A percentile compares a stretch with the other conserved stretches of the same genome.
Conservation (phyloP, 345 rosid species). For the Brassica napus region Da-Ae NC_063450.1:28953001-28953500, state of each 20-base stretch:
- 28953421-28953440: background rate
- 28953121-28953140: conserved; percentile 41
- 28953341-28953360: background rate
- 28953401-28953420: too few species aligned
- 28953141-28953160: background rate
- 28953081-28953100: conserved; percentile 16
- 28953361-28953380: background rate
- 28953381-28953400: too few species aligned
- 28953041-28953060: conserved; percentile 48
- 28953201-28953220: background rate
- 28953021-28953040: conserved; percentile 65
- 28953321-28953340: conserved; percentile 8
- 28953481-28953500: background rate
- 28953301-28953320: background rate
- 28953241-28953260: background rate
- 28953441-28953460: background rate
- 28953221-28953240: background rate
- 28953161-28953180: conserved; percentile 3
- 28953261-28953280: conserved; percentile 3
- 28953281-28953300: conserved; percentile 18
- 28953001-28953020: conserved; percentile 89
- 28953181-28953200: conserved; percentile 8
- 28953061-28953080: background rate
- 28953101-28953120: conserved; percentile 26
- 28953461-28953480: background rate